Conservation (phyloP, 176 grass and related monocot species). For the Phyllostachys edulis region DNA sequence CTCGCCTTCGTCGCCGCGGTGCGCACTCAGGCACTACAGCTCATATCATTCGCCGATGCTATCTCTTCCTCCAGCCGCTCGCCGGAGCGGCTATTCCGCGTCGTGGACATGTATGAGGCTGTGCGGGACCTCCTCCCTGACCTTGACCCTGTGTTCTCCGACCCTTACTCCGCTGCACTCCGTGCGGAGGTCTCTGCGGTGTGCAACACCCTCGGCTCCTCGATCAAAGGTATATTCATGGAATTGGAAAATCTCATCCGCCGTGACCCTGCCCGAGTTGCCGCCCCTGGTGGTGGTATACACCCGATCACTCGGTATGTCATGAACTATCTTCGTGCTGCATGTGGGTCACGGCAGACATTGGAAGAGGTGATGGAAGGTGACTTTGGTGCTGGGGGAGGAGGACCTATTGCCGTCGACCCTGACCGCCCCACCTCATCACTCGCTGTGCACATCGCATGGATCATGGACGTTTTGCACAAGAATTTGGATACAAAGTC, state of each 20-base stretch:
- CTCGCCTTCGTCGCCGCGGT: slow-evolving; percentile 79
- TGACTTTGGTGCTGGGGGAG: slow-evolving; percentile 45
- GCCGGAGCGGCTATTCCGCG: slow-evolving; percentile 87
- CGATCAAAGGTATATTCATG: slow-evolving; percentile 96
- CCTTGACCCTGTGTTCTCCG: slow-evolving; percentile 80
- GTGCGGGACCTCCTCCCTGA: slow-evolving; percentile 83
- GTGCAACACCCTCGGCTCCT: slow-evolving; percentile 63
- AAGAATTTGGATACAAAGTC: slow-evolving; percentile 85
- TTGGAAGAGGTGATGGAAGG: slow-evolving; percentile 93
- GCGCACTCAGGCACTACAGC: slow-evolving; percentile 63
- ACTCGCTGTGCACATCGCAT: slow-evolving; percentile 79
- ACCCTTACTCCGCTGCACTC: slow-evolving; percentile 79
- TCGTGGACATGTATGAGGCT: slow-evolving; percentile 96
- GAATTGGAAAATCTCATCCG: slow-evolving; percentile 96
- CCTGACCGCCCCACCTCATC: slow-evolving; percentile 82
- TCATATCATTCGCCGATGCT: slow-evolving; percentile 84
- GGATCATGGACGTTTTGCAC: slow-evolving; percentile 97
- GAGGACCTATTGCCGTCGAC: slow-evolving; percentile 42
- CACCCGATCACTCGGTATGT: slow-evolving; percentile 96
- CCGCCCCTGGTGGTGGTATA: slow-evolving; percentile 57
- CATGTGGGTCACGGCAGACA: slow-evolving; percentile 72
- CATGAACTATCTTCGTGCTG: slow-evolving; percentile 93
- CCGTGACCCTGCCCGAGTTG: slow-evolving; percentile 72
- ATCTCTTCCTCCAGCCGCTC: slow-evolving; percentile 69
- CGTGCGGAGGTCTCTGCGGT: slow-evolving; percentile 73